Evolutionary conservation across 768 basidiomycete genomes (phyloP).

Genomic region (Leccinum disarticulatum): DNA sequence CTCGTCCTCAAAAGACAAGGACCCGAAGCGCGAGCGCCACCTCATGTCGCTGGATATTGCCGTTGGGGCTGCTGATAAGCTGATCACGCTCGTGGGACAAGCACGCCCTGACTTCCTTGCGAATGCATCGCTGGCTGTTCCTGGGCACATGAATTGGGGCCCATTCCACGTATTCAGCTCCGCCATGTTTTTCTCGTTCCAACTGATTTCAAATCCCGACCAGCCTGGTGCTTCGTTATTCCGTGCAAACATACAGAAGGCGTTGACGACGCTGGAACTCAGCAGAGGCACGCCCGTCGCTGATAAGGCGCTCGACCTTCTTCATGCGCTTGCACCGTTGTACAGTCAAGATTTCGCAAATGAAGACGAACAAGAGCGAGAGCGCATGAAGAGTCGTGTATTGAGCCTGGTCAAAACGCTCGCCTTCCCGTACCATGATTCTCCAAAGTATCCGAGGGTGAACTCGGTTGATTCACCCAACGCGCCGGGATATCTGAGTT

Average conservation of each 20-base stretch:
- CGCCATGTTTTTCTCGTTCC: slow-evolving; percentile 91
- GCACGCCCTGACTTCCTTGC: slow-evolving; percentile 74
- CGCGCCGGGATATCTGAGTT: slow-evolving; percentile 44
- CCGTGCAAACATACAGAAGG: slow-evolving; percentile 72
- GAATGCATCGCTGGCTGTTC: slow-evolving; percentile 66
- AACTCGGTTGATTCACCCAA: slow-evolving; percentile 48
- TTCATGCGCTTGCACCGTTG: slow-evolving; percentile 70
- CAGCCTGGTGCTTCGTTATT: slow-evolving; percentile 77
- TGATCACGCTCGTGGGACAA: slow-evolving; percentile 76
- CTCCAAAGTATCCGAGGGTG: slow-evolving; percentile 51
- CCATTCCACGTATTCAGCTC: slow-evolving; percentile 85
- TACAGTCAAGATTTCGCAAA: slow-evolving; percentile 63
- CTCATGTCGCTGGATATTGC: slow-evolving; percentile 71
- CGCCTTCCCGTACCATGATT: slow-evolving; percentile 80
- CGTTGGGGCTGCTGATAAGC: slow-evolving; percentile 71
- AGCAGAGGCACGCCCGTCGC: slow-evolving; percentile 64
- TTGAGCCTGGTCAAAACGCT: slow-evolving; percentile 69
- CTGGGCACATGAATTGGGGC: slow-evolving; percentile 82
- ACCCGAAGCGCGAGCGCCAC: slow-evolving; percentile 37
- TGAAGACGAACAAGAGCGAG: slow-evolving; percentile 48
- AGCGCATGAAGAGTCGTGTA: slow-evolving; percentile 60
- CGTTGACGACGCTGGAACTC: slow-evolving; percentile 63
- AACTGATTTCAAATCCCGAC: slow-evolving; percentile 76
- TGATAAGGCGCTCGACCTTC: slow-evolving; percentile 72
- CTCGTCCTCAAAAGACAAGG: slow-evolving; percentile 32